Percentiles rank a stretch among this genome's conserved stretches.
Conservation (phyloP, 23 red algal genomes). For the Gracilariopsis chorda region DNA sequence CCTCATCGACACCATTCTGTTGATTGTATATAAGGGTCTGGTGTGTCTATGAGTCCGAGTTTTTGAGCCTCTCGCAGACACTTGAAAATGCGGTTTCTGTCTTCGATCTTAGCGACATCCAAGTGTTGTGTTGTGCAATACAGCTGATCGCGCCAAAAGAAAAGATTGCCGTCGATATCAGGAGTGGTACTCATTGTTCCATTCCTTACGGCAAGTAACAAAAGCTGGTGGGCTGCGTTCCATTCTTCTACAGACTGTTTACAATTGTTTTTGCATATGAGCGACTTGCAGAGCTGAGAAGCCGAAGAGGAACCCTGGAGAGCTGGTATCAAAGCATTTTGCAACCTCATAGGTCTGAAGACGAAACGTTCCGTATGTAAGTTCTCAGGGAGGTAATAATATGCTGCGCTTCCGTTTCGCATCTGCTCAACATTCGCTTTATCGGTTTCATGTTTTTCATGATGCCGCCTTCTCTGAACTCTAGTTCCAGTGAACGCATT, state of each 20-base stretch:
- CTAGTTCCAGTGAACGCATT: too few species aligned
- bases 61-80: background rate
- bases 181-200: background rate
- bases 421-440: too few species aligned
- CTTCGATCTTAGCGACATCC: background rate
- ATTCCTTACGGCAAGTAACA: background rate
- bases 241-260: background rate
- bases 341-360: too few species aligned
- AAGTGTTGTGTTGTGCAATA: background rate
- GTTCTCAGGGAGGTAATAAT: too few species aligned
- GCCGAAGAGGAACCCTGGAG: background rate
- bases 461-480: too few species aligned
- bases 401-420: too few species aligned
- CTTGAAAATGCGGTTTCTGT: background rate
- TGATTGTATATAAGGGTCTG: background rate
- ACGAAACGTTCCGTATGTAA: too few species aligned
- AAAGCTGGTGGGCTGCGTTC: background rate
- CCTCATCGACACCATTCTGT: background rate
- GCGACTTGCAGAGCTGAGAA: background rate
- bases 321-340: background rate
- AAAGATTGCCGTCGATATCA: background rate
- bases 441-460: too few species aligned
- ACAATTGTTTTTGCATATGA: background rate
- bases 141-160: background rate
- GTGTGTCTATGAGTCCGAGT: background rate